Evolutionary conservation across 768 basidiomycete genomes (phyloP).

Genomic region (Suillus paluster): DNA sequence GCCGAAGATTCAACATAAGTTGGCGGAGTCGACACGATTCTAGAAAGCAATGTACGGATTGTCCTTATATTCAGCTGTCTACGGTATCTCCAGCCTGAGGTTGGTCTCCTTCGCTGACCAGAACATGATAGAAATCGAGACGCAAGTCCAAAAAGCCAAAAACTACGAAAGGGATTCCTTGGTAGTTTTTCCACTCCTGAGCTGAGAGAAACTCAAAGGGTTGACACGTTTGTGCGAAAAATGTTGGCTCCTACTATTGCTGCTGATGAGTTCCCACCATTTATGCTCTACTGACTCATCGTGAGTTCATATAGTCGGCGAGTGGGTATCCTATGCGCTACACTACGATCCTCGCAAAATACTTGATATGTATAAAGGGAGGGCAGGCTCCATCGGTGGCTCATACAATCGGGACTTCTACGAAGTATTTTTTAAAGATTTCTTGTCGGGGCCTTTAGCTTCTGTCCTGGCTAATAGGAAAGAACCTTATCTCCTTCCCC

Average conservation of each 20-base stretch:
- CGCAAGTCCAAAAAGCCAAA: conserved; percentile 11
- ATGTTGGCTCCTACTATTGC: background rate
- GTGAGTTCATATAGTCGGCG: background rate
- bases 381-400: background rate
- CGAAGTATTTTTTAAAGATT: background rate
- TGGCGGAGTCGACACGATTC: conserved; percentile 38
- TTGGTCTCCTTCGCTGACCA: background rate
- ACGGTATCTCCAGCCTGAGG: conserved; percentile 4
- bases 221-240: conserved; percentile 23
- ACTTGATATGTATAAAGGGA: background rate
- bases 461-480: background rate
- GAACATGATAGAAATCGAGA: background rate
- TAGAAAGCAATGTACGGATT: conserved; percentile 33
- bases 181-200: conserved; percentile 16
- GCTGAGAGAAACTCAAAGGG: conserved; percentile 24
- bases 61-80: conserved; percentile 24
- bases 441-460: background rate
- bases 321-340: background rate
- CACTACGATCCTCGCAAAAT: background rate
- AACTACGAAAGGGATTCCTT: conserved; percentile 18
- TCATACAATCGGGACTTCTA: background rate
- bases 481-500: background rate
- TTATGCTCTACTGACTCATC: background rate
- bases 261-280: background rate
- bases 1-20: conserved; percentile 36